Evolutionary conservation across 2,329 filamentous ascomycete genomes (phyloP).

Genomic region (Erysiphe neolycopersici): DNA sequence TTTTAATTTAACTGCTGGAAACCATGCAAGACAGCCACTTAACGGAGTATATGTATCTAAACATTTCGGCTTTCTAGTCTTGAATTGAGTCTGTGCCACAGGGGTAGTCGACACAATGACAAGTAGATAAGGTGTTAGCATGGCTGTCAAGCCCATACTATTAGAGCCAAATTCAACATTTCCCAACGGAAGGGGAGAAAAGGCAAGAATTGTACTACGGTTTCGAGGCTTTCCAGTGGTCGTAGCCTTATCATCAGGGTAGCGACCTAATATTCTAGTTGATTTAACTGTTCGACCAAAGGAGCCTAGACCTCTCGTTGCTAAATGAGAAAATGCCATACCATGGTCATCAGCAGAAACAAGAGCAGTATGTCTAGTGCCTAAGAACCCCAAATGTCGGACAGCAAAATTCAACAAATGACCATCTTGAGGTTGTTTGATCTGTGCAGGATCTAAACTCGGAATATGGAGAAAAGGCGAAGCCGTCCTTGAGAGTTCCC

Average conservation of each 20-base stretch:
- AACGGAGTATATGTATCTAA: constrained; percentile 71
- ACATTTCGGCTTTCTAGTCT: constrained; percentile 73
- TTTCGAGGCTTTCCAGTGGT: constrained; percentile 40
- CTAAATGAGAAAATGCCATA: constrained; percentile 96
- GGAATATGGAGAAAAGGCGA: constrained; percentile 73
- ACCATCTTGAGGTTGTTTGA: constrained; percentile 47
- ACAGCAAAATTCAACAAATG: constrained; percentile 56
- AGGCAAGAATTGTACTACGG: constrained; percentile 82
- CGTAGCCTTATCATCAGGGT: constrained; percentile 40
- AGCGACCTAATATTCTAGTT: constrained; percentile 70
- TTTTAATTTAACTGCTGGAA: constrained; percentile 83
- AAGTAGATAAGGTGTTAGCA: constrained; percentile 82
- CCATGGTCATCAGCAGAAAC: constrained; percentile 86
- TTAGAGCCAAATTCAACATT: constrained; percentile 81
- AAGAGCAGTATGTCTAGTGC: constrained; percentile 74
- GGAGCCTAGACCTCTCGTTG: constrained; percentile 67
- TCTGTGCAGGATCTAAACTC: constrained; percentile 40
- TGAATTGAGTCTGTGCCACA: constrained; percentile 87
- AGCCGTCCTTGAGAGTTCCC: constrained; percentile 66
- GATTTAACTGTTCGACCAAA: constrained; percentile 71
- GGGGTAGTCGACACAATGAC: constrained; percentile 96
- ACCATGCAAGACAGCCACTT: constrained; percentile 90
- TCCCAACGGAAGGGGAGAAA: constrained; percentile 72
- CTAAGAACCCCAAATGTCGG: constrained; percentile 81
- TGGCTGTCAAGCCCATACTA: constrained; percentile 67